Evolutionary conservation across 768 basidiomycete genomes (phyloP).

Genomic region (Strobilomyces dryophilus): DNA sequence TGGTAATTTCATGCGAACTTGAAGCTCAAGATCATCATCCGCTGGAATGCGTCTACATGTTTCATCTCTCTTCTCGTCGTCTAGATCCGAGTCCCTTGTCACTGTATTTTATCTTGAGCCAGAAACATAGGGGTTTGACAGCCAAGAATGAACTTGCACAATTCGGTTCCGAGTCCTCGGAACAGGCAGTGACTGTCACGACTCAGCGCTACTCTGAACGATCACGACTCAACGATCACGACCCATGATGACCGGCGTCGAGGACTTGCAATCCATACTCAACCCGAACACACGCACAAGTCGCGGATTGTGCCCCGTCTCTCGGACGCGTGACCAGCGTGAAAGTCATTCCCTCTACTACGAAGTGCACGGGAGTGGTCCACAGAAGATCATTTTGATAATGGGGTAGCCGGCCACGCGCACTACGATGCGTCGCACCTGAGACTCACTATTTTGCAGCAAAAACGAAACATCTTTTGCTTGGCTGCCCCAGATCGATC

Average conservation of each 20-base stretch:
- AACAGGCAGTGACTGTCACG: no score
- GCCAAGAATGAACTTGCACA: not conserved
- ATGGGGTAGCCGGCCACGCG: conserved; percentile 52
- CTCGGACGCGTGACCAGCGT: conserved; percentile 42
- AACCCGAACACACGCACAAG: conserved; percentile 56
- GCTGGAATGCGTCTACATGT: no score
- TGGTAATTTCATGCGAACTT: no score
- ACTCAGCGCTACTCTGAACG: no score
- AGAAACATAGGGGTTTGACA: no score
- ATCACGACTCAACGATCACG: not conserved
- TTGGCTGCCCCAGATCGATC: conserved; percentile 61
- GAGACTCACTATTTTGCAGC: conserved; percentile 29
- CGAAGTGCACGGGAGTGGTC: conserved; percentile 69
- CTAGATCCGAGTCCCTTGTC: no score
- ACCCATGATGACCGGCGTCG: conserved; percentile 2
- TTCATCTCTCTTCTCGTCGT: no score
- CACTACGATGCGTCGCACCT: not conserved
- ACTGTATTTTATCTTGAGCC: no score
- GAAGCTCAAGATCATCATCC: no score
- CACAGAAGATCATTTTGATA: conserved; percentile 68
- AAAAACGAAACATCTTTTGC: conserved; percentile 60
- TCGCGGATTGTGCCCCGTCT: conserved; percentile 76
- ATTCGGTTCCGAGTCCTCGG: no score
- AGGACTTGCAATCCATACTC: conserved; percentile 44
- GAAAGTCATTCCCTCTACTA: conserved; percentile 77